Conservation (phyloP, 2,329 filamentous ascomycete genomes). For the Nothophaeocryptopus gaeumannii region DNA sequence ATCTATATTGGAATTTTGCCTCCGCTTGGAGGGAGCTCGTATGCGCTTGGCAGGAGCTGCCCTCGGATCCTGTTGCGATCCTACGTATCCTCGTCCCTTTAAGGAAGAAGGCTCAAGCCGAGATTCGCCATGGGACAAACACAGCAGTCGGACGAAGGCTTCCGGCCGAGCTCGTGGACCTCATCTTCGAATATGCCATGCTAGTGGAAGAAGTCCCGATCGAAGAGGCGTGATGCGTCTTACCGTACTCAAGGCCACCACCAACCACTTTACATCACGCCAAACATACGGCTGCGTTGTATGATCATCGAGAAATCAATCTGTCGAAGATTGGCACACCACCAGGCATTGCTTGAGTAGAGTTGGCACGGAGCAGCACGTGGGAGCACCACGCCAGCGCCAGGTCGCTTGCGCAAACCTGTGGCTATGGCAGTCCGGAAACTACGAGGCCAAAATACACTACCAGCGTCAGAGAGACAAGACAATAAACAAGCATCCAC, state of each 20-base stretch:
- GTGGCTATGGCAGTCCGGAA: too few relatives aligned
- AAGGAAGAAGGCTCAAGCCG: neutral
- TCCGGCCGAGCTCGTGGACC: conserved; percentile 5
- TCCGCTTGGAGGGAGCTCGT: conserved; percentile 1
- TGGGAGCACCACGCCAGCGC: neutral
- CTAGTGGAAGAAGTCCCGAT: conserved; percentile 6
- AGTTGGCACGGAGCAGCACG: neutral
- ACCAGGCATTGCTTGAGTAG: neutral
- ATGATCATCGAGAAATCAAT: neutral
- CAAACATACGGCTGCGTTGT: neutral
- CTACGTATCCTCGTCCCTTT: neutral
- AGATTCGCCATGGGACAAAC: neutral
- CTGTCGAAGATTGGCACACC: too few relatives aligned
- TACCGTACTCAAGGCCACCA: neutral
- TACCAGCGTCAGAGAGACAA: too few relatives aligned
- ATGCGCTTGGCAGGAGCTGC: neutral
- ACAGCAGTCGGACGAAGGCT: conserved; percentile 1
- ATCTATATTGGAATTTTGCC: conserved; percentile 5
- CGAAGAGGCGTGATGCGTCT: neutral
- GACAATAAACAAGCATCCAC: too few relatives aligned
- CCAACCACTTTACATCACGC: neutral
- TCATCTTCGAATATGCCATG: conserved; percentile 5
- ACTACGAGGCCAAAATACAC: too few relatives aligned
- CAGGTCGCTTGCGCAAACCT: conserved; percentile 1
- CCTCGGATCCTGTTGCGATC: neutral